Base-by-base conservation (phyloP, 2,329 filamentous ascomycete genomes). In the Pezizomycotina sp. region DNA sequence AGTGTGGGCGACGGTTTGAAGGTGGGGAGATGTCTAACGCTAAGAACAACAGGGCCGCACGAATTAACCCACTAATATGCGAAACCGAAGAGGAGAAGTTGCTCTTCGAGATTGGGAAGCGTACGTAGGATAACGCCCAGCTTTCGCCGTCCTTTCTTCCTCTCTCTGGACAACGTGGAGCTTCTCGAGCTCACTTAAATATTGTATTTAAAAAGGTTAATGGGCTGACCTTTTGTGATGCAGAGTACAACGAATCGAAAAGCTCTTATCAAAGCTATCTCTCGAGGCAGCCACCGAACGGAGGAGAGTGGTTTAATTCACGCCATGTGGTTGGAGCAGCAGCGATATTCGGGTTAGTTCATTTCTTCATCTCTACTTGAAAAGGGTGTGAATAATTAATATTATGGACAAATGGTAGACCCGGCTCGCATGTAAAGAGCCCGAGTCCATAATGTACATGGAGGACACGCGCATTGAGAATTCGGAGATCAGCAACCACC, bases 271-370 rank as follows among this genome's bases (percentile, higher is more conserved):
- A 68, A 31, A 63, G 60, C 3, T 70, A 69, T 15, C 61, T 81
- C 15, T 64, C 76, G 13, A 69, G 72, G 48, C 68, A 72, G 40
- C 72, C 74, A 0, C 77, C 77, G 1, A 71, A 80, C 48, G 73
- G 66, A 76, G 34, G 77, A 82, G 53, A 74, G 71, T 44, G 68
- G 76, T 30, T 60, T 80, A 9, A 78, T 81, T 39, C 77, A 81
- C 54, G 66, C 66, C 25, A 76, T 80, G 59, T 81, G 76, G 76
- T 69, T 74, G 36, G 68, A 67, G 34, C 71, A 78, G 45, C 58
- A 74, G 42, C 64, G 68, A 38, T 78, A 74, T 46, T 65, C 74
- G 43, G 63, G 64, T 63, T 54, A 43, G 57, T 48, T 24, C 10
- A 22, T 21, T 31, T 12, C 26, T 22, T 29, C 31, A 15, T 20